A percentile compares a stretch with the other conserved stretches of the same genome.
phyloP scores from a whole-genome alignment of 1,139 yeast genomes.

The Hyphopichia burtonii region DNA sequence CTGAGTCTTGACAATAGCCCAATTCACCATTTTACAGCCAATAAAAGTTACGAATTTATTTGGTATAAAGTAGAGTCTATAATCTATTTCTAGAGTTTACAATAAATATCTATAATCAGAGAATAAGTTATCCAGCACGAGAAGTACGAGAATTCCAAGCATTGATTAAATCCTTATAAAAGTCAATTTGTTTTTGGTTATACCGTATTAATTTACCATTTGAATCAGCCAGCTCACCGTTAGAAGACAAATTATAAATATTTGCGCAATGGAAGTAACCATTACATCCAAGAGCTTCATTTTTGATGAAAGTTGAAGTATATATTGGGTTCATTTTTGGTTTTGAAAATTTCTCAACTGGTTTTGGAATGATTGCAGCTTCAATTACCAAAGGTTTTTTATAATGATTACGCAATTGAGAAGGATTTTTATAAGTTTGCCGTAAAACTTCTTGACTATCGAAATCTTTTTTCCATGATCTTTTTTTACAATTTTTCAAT shows the following conservation, averaged over 20 bases:
- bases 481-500: slow-evolving; percentile 7
- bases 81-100: no score
- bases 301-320: neutral
- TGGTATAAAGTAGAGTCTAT: no score
- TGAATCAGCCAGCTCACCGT: neutral
- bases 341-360: neutral
- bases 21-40: no score
- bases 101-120: neutral
- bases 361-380: slow-evolving; percentile 17
- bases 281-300: slow-evolving; percentile 1
- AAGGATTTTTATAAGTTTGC: slow-evolving; percentile 6
- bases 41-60: no score
- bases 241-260: neutral
- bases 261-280: slow-evolving; percentile 2
- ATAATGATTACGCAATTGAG: slow-evolving; percentile 13
- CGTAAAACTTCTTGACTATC: neutral
- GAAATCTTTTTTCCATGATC: slow-evolving; percentile 7
- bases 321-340: neutral
- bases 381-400: slow-evolving; percentile 10
- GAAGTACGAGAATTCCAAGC: slow-evolving; percentile 1
- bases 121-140: neutral
- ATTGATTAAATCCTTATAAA: neutral
- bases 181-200: neutral
- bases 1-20: no score
- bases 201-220: slow-evolving; percentile 1